Evolutionary conservation across 495 filamentous ascomycete genomes (phyloP).

Genomic region (Aspergillus affinis): DNA sequence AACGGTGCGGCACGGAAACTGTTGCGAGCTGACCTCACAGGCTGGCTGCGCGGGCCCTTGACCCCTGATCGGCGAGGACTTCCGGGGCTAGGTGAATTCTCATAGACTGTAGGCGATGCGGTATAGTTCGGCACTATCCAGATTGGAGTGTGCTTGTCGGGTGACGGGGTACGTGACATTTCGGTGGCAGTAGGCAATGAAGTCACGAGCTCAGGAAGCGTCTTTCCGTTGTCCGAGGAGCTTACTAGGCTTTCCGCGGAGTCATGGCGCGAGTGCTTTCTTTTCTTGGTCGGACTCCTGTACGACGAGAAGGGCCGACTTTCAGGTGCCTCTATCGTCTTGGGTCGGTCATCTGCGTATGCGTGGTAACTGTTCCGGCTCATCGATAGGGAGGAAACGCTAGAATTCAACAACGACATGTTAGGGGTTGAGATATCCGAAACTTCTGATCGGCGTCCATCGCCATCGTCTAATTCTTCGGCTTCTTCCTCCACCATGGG

Average conservation of each 20-base stretch:
- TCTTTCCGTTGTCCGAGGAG: conserved; percentile 15
- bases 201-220: conserved; percentile 31
- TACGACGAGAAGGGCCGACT: conserved; percentile 19
- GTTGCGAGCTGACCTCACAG: conserved; percentile 22
- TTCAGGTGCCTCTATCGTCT: conserved; percentile 15
- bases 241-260: conserved; percentile 10
- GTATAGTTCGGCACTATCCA: conserved; percentile 31
- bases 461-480: conserved; percentile 36
- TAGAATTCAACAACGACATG: conserved; percentile 21
- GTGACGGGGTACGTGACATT: conserved; percentile 37
- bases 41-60: conserved; percentile 43
- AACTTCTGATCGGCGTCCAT: conserved; percentile 17
- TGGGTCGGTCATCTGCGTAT: conserved; percentile 7
- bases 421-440: conserved; percentile 20
- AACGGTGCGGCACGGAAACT: conserved; percentile 23
- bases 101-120: conserved; percentile 24
- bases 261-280: conserved; percentile 19
- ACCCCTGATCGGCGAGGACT: conserved; percentile 39
- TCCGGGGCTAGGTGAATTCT: conserved; percentile 25
- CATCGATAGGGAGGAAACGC: conserved; percentile 20
- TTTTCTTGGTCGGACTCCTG: conserved; percentile 27
- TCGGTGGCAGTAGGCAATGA: conserved; percentile 23
- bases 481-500: conserved; percentile 43
- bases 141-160: conserved; percentile 26
- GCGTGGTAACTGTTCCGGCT: conserved; percentile 19